Evolutionary conservation across 2,329 filamentous ascomycete species (phyloP), one percentile per base, ranked within the genome.

Genomic region (Knoxdaviesia proteae): DNA sequence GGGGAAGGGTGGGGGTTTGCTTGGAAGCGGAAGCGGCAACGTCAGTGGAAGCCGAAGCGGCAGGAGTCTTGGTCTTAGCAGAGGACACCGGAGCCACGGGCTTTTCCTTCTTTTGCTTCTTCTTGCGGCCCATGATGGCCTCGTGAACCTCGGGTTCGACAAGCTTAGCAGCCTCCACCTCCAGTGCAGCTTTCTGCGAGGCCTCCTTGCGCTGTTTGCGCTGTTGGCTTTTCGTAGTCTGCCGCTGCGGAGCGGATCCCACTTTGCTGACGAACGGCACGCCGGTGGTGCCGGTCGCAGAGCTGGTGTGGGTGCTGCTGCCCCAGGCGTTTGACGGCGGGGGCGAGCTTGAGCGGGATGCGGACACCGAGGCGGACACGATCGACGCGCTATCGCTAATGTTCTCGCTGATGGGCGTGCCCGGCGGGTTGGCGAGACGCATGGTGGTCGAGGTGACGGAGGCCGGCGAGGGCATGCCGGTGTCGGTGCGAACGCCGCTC

Each of bases 41-140:
- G 33, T 30, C 32, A 32, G 29, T 7, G 29, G 34, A 40, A 32
- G 42, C 5, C 7, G 36, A 38, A n/a, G 20, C 32, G 34, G 34
- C 33, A 31, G 37, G 35, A 35, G 42, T 29, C 34, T 44, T 44
- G 10, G 10, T 5, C 34, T 33, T 10, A 5, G 10, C 34, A 32
- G 41, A 38, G 41, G 31, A n/a, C 36, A 33, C 34, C 32, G 36
- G 41, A 29, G 57, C 57, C 6, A 43, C 34, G 9, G 57, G 56
- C 51, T 73, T 77, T 51, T 80, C 75, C 59, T 84, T 88, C 65
- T 82, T 86, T 55, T 82, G 74, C 61, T 88, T 90, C 65, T 84
- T 88, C 65, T 86, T 86, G 42, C 83, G 73, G 34, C 80, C 80
- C 40, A 84, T 56, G 36, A 92, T 80, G 0, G 84, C 83, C 6